phyloP scores from a whole-genome alignment of 306 rosid genomes.

The Geum urbanum region DNA sequence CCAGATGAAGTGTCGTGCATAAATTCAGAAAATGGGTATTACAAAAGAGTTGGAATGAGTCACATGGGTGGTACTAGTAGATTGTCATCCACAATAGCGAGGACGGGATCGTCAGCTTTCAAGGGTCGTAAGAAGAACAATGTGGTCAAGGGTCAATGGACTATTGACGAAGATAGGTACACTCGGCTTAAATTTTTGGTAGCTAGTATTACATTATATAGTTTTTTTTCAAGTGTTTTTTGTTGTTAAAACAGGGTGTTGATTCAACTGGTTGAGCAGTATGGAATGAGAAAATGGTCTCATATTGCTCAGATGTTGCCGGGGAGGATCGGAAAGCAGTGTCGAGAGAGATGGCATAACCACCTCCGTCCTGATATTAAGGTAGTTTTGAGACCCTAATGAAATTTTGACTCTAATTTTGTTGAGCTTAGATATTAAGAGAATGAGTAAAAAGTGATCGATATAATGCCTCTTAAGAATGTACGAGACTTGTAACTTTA shows the following conservation, averaged over 20 bases:
- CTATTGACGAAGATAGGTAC: constrained; percentile 86
- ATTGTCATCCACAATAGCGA: constrained; percentile 25
- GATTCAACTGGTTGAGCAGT: constrained; percentile 66
- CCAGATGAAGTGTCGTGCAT: constrained; percentile 73
- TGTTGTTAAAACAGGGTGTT: constrained; percentile 42
- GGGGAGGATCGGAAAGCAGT: constrained; percentile 92
- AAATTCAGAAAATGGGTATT: constrained; percentile 38
- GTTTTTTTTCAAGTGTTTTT: background rate
- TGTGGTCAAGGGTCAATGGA: constrained; percentile 90
- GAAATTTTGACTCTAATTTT: background rate
- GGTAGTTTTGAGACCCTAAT: constrained; percentile 33
- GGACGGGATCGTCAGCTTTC: constrained; percentile 28
- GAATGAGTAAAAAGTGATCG: background rate
- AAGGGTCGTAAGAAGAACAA: constrained; percentile 53
- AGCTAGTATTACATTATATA: background rate
- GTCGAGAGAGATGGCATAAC: constrained; percentile 98
- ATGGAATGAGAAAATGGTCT: constrained; percentile 95
- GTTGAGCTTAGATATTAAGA: background rate
- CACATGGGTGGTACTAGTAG: constrained; percentile 23
- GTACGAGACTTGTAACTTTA: background rate
- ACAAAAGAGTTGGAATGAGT: constrained; percentile 35
- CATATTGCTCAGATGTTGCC: constrained; percentile 81
- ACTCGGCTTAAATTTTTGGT: background rate
- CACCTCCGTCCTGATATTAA: constrained; percentile 92
- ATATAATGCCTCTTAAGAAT: background rate